Base-by-base conservation (phyloP, 2,329 filamentous ascomycete species). In the Fusarium papillatum region DNA sequence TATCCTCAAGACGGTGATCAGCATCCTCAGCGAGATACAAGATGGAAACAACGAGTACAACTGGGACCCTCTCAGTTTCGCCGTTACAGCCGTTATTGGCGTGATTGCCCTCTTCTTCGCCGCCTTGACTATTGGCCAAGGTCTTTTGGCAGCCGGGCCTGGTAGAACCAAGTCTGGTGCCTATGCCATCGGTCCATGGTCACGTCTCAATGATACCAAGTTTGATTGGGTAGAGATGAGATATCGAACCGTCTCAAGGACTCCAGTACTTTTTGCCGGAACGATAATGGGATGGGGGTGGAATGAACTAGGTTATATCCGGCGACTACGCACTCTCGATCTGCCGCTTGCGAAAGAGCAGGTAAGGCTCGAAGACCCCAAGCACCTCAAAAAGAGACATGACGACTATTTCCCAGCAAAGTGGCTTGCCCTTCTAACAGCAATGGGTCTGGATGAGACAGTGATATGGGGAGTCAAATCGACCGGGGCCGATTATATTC, bases 1-100 rank as follows among this genome's bases (percentile, higher is more conserved):
- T 10, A 63, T 63, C 38, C 38, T 63, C 7, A 17, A 48, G 61
- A 36, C 61, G 2, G 38, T 63, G 1, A n/a, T 13, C n/a, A 63
- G 61, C n/a, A 63, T 63, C 61, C 61, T 63, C 41, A 63, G 41
- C 38, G 61, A 63, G 41, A 48, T 63, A 6, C 41, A 63, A n/a
- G n/a, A 63, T 22, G 26, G 36, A 19, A 63, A 63, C 14, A 29
- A 38, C n/a, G 88, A 48, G 59, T 71, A 16, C 55, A 76, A 26
- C 71, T 68, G 64, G 72, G 67, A 74, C 19, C 69, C 69, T 22
- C 41, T 66, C 39, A 69, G 24, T 17, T 71, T 74, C 19, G 53
- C 43, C 7, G 53, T 57, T 34, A 74, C 69, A 5, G 24, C 61
- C 22, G 38, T 65, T 31, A 72, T 74, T 26, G 69, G 71, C 34